Evolutionary conservation across 1,139 yeast genomes (phyloP).

Genomic region (Blastobotrys capitulatus): DNA sequence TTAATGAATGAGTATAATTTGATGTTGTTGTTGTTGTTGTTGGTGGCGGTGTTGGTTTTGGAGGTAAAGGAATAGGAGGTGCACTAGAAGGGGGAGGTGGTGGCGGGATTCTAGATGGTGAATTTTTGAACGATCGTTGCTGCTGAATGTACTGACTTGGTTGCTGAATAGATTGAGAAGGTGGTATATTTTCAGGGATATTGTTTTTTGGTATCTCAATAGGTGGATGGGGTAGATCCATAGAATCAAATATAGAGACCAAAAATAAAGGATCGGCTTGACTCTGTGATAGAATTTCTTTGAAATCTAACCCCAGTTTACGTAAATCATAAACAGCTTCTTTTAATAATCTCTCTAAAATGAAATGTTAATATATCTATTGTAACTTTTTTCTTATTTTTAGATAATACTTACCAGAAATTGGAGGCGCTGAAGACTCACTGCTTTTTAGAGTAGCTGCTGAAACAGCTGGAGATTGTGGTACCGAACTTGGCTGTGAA

Average conservation of each 20-base stretch:
- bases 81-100: not conserved
- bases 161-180: not conserved
- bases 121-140: not conserved
- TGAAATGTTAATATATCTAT: too few relatives aligned
- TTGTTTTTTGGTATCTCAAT: not conserved
- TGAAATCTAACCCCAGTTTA: constrained; percentile 27
- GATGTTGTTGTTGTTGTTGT: not conserved
- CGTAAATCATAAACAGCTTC: constrained; percentile 26
- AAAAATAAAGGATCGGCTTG: constrained; percentile 20
- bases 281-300: constrained; percentile 26
- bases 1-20: not conserved
- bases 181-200: not conserved
- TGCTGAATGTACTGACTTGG: not conserved
- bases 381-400: too few relatives aligned
- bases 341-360: constrained; percentile 7
- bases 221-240: constrained; percentile 15
- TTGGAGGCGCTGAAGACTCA: too few relatives aligned
- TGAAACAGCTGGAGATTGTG: not conserved
- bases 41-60: not conserved
- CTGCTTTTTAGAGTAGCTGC: too few relatives aligned
- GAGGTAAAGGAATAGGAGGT: not conserved
- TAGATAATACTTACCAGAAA: too few relatives aligned
- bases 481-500: too few relatives aligned
- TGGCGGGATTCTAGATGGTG: not conserved
- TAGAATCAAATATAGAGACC: constrained; percentile 18